phyloP scores from a whole-genome alignment of 2,329 filamentous ascomycete species.

The Davidsoniella neocaledoniae region DNA sequence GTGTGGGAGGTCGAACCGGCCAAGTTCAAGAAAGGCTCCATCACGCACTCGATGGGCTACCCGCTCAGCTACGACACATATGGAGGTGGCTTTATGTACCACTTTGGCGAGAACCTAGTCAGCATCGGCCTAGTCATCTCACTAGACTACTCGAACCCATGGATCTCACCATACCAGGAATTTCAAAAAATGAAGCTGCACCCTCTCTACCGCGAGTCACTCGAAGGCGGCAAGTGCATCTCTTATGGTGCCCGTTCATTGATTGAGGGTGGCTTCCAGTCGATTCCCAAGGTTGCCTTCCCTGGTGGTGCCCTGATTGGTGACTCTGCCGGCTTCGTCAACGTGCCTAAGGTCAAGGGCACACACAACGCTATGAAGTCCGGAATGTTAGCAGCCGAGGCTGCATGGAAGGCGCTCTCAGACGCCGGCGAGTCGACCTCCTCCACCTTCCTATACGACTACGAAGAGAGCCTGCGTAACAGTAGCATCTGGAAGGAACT shows the following conservation, averaged over 20 bases:
- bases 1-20: constrained; percentile 92
- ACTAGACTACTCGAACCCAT: constrained; percentile 91
- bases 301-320: constrained; percentile 90
- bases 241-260: constrained; percentile 87
- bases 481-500: constrained; percentile 90
- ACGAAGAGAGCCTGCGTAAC: constrained; percentile 73
- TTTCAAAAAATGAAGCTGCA: constrained; percentile 99
- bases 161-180: constrained; percentile 86
- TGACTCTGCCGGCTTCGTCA: constrained; percentile 90
- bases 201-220: constrained; percentile 66
- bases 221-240: constrained; percentile 96
- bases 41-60: constrained; percentile 85
- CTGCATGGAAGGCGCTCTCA: constrained; percentile 61
- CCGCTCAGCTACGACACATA: constrained; percentile 79
- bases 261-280: constrained; percentile 92
- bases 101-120: constrained; percentile 95
- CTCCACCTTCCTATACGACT: constrained; percentile 82
- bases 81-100: constrained; percentile 98
- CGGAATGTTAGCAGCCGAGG: constrained; percentile 89
- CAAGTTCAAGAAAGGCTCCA: constrained; percentile 75
- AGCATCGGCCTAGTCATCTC: constrained; percentile 82
- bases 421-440: constrained; percentile 34
- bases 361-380: constrained; percentile 97
- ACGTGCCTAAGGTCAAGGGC: constrained; percentile 96
- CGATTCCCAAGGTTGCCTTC: constrained; percentile 92